Percentiles rank a stretch among this genome's conserved stretches.
Evolutionary conservation across 148 eudicot genomes (phyloP).

Genomic region (Dianthus caryophyllus): DNA sequence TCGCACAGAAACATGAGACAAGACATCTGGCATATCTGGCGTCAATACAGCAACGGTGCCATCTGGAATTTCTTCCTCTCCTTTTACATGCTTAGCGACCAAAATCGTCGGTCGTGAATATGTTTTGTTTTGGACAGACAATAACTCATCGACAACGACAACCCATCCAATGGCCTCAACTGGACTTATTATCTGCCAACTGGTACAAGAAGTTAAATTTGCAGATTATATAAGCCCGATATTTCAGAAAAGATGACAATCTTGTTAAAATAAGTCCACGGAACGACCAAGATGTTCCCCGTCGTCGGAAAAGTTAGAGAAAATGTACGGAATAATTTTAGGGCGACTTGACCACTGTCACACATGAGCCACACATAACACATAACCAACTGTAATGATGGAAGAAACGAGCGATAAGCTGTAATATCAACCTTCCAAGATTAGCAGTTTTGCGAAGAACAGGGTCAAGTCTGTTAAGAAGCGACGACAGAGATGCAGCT

Average conservation of each 20-base stretch:
- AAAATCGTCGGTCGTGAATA: conserved; percentile 81
- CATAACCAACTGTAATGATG: neutral
- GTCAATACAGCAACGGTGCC: conserved; percentile 94
- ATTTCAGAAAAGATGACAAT: neutral
- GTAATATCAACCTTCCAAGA: conserved; percentile 72
- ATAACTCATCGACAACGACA: conserved; percentile 87
- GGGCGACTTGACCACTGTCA: too few relatives aligned
- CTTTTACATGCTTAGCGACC: conserved; percentile 87
- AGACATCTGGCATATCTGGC: conserved; percentile 99
- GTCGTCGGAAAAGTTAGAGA: neutral
- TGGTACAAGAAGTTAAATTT: conserved; percentile 30
- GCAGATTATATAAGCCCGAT: conserved; percentile 2
- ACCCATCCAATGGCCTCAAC: conserved; percentile 90
- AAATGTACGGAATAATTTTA: too few relatives aligned
- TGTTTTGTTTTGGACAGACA: conserved; percentile 77
- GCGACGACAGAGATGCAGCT: conserved; percentile 91
- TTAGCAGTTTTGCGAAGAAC: conserved; percentile 84
- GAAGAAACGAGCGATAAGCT: conserved; percentile 1
- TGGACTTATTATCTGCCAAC: conserved; percentile 99
- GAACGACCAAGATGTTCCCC: neutral
- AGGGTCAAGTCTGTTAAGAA: conserved; percentile 92
- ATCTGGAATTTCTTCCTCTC: conserved; percentile 99
- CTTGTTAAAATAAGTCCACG: neutral
- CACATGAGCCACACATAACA: too few relatives aligned
- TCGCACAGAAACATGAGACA: conserved; percentile 97